phyloP scores from a whole-genome alignment of 192 early-diverging fungal species.

The Coemansia sp. region DNA sequence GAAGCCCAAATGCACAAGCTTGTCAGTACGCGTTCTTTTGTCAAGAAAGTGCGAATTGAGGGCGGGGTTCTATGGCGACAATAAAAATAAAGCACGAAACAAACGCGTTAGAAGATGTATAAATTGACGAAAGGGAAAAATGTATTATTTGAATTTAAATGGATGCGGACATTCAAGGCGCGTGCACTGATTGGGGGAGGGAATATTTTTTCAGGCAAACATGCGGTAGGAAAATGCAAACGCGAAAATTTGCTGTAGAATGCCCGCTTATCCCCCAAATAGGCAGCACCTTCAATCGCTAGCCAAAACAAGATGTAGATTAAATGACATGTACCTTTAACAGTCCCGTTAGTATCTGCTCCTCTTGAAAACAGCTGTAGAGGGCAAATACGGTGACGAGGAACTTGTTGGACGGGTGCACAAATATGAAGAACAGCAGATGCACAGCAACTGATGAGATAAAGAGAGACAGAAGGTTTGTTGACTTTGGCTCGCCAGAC shows the following conservation, averaged over 20 bases:
- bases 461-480: neutral
- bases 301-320: neutral
- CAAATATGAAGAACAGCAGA: neutral
- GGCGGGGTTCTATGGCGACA: neutral
- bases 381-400: neutral
- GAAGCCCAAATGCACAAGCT: slow-evolving; percentile 11
- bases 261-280: neutral
- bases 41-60: too few species aligned
- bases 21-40: neutral
- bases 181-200: neutral
- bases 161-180: neutral
- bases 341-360: neutral
- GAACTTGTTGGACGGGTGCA: neutral
- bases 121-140: neutral
- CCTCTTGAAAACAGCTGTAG: neutral
- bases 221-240: neutral
- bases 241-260: slow-evolving; percentile 4
- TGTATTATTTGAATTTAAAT: neutral
- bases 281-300: neutral
- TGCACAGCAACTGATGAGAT: slow-evolving; percentile 3
- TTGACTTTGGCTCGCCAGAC: neutral
- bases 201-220: neutral
- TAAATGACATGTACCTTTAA: neutral
- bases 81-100: neutral
- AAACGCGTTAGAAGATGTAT: neutral